Evolutionary conservation across 2,329 filamentous ascomycete genomes (phyloP).

Genomic region (Mollisiaceae sp.): DNA sequence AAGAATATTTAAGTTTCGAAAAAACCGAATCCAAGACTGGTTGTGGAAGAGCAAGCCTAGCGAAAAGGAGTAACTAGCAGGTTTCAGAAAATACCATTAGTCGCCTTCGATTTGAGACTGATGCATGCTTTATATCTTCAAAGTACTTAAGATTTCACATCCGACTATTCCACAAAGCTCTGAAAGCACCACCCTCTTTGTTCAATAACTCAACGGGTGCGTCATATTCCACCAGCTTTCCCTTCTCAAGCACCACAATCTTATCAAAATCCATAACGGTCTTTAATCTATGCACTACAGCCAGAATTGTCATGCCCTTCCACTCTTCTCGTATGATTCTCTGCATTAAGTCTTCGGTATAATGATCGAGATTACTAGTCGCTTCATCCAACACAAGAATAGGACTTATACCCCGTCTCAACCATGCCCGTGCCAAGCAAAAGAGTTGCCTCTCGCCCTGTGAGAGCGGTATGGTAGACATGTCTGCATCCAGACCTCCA

Average conservation of each 20-base stretch:
- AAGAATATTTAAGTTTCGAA: too few relatives aligned
- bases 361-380: conserved; percentile 57
- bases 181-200: background rate
- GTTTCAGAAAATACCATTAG: too few relatives aligned
- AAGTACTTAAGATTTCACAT: background rate
- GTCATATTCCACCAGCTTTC: conserved; percentile 11
- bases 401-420: conserved; percentile 42
- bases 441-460: conserved; percentile 15
- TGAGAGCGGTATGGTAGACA: conserved; percentile 6
- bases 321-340: conserved; percentile 59
- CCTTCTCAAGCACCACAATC: conserved; percentile 7
- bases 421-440: conserved; percentile 51
- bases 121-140: too few relatives aligned
- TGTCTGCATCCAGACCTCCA: background rate
- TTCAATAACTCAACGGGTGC: background rate
- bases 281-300: conserved; percentile 45
- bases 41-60: too few relatives aligned
- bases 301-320: conserved; percentile 56
- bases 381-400: conserved; percentile 31
- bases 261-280: conserved; percentile 52
- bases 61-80: too few relatives aligned
- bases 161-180: background rate
- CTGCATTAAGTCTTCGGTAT: conserved; percentile 62
- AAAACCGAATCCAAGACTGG: too few relatives aligned
- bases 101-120: too few relatives aligned